Conservation (phyloP, 139 green algal genomes). For the Microglena sp. region DNA sequence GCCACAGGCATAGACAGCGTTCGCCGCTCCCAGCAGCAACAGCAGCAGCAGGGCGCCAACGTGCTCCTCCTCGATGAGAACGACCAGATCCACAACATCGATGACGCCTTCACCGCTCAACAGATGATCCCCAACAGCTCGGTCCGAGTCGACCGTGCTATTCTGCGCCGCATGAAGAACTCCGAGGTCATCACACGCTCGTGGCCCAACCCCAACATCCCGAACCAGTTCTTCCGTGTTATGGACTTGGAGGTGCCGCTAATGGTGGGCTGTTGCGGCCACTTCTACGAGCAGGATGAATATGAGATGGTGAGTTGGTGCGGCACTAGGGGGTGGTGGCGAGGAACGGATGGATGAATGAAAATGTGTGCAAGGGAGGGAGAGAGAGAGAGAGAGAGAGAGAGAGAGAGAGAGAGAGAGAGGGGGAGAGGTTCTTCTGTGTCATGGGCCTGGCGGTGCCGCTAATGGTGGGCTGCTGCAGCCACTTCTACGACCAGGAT, state of each 20-base stretch:
- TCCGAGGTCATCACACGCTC: slow-evolving; percentile 44
- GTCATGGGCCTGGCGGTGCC: slow-evolving; percentile 57
- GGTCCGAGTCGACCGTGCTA: slow-evolving; percentile 43
- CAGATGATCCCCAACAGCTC: slow-evolving; percentile 47
- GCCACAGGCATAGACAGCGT: no score
- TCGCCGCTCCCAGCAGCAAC: not conserved
- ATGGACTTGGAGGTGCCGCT: slow-evolving; percentile 60
- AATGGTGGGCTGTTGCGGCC: slow-evolving; percentile 45
- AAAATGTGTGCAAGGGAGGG: no score
- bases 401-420: no score
- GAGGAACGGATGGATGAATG: no score
- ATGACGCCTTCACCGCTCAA: slow-evolving; percentile 57
- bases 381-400: no score
- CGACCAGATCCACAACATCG: slow-evolving; percentile 31
- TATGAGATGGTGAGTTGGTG: slow-evolving; percentile 48
- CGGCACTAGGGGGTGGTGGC: not conserved
- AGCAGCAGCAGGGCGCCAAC: slow-evolving; percentile 20
- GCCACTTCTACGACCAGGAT: slow-evolving; percentile 75
- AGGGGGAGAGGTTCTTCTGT: slow-evolving; percentile 70
- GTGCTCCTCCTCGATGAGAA: slow-evolving; percentile 50
- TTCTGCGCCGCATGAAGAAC: slow-evolving; percentile 36
- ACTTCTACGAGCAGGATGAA: slow-evolving; percentile 77
- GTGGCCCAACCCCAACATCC: slow-evolving; percentile 42
- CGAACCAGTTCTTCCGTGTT: slow-evolving; percentile 56
- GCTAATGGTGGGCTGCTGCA: slow-evolving; percentile 46